phyloP scores from a whole-genome alignment of 805 yeast genomes.

The Candida wancherniae region DNA sequence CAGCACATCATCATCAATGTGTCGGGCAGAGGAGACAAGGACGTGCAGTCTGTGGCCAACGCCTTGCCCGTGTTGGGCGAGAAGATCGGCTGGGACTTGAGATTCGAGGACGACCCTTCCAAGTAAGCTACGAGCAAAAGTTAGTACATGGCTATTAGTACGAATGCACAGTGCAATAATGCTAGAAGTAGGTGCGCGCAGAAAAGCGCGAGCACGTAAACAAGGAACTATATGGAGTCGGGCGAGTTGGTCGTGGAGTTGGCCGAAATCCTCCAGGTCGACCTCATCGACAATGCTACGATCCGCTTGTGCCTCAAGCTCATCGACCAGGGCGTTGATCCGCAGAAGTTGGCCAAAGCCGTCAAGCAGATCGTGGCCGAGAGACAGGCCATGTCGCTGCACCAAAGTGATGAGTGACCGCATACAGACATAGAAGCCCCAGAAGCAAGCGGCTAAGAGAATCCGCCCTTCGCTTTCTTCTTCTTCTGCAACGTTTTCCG shows the following conservation, averaged over 20 bases:
- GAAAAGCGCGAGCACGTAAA: not conserved
- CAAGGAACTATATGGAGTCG: conserved; percentile 3
- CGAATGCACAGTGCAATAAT: too few species aligned
- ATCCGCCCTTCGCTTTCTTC: conserved; percentile 48
- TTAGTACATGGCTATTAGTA: too few species aligned
- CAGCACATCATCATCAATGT: conserved; percentile 82
- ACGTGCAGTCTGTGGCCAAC: conserved; percentile 96
- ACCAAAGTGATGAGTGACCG: too few species aligned
- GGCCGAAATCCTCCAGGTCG: conserved; percentile 21
- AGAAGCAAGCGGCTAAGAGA: too few species aligned
- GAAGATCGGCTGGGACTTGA: conserved; percentile 89
- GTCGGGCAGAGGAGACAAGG: conserved; percentile 99
- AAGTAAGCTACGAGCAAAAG: conserved; percentile 24
- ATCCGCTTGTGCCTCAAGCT: conserved; percentile 30
- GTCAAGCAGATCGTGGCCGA: conserved; percentile 23
- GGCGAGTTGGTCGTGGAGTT: conserved; percentile 17
- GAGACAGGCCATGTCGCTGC: too few species aligned
- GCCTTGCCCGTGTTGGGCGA: conserved; percentile 87
- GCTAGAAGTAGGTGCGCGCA: too few species aligned
- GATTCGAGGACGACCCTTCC: conserved; percentile 61
- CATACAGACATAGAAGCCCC: too few species aligned
- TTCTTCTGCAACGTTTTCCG: too few species aligned
- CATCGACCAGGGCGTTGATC: conserved; percentile 34
- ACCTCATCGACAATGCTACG: conserved; percentile 24
- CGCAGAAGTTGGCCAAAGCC: conserved; percentile 22